Evolutionary conservation across 805 yeast genomes (phyloP).

Genomic region (Metschnikowia similis): DNA sequence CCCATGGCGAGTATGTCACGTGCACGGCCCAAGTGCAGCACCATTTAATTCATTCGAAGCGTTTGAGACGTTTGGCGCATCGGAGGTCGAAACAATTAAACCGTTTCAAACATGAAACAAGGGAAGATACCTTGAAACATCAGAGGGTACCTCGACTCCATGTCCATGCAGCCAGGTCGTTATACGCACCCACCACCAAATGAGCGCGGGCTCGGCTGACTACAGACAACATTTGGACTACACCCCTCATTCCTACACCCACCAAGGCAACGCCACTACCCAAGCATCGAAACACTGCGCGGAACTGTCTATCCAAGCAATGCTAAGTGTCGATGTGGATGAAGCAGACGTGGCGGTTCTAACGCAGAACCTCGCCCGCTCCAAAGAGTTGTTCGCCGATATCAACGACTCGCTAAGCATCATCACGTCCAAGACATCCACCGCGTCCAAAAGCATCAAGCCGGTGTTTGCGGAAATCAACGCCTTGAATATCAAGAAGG

Average conservation of each 20-base stretch:
- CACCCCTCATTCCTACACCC: background rate
- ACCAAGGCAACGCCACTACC: background rate
- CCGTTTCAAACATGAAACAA: too few relatives aligned
- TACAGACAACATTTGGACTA: background rate
- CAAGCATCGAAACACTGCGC: too few relatives aligned
- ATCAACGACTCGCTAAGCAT: conserved; percentile 53
- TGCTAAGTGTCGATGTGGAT: conserved; percentile 49
- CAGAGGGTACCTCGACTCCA: too few relatives aligned
- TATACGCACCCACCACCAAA: too few relatives aligned
- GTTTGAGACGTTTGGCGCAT: too few relatives aligned
- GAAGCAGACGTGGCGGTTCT: conserved; percentile 82
- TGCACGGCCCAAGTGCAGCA: too few relatives aligned
- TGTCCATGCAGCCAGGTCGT: too few relatives aligned
- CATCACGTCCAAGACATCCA: conserved; percentile 49
- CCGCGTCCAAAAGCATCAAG: conserved; percentile 59
- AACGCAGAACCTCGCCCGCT: conserved; percentile 63
- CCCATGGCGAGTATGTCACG: background rate
- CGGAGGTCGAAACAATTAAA: too few relatives aligned
- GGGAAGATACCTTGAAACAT: too few relatives aligned
- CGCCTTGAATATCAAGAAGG: conserved; percentile 49
- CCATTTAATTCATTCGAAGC: too few relatives aligned
- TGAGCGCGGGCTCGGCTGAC: background rate
- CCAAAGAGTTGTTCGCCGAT: conserved; percentile 50
- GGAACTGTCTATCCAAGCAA: background rate
- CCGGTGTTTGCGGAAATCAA: conserved; percentile 69